Evolutionary conservation across 1,284 basidiomycete species (phyloP).

Genomic region (Cutaneotrichosporon dermatis): DNA sequence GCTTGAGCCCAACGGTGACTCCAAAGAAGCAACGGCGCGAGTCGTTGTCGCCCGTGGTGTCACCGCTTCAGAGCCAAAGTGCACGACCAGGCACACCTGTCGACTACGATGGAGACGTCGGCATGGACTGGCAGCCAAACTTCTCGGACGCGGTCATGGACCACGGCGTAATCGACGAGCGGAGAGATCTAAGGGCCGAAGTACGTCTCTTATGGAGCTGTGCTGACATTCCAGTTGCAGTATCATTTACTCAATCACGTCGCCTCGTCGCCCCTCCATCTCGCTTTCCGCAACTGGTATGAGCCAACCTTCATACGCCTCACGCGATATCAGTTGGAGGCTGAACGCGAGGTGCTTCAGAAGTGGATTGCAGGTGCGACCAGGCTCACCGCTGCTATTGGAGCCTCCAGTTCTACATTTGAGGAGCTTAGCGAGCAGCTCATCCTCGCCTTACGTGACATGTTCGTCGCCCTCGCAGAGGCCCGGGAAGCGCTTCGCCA

Average conservation of each 20-base stretch:
- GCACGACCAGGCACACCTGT: neutral
- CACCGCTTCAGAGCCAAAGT: slow-evolving; percentile 8
- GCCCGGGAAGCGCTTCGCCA: neutral
- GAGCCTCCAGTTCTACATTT: slow-evolving; percentile 11
- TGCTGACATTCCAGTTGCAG: slow-evolving; percentile 23
- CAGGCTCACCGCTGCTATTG: slow-evolving; percentile 8
- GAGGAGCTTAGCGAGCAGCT: slow-evolving; percentile 9
- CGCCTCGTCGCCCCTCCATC: slow-evolving; percentile 21
- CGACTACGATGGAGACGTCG: neutral
- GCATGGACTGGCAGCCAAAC: slow-evolving; percentile 20
- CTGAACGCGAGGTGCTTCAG: neutral
- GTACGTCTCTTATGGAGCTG: slow-evolving; percentile 7
- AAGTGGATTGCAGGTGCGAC: neutral
- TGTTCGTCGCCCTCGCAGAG: slow-evolving; percentile 1
- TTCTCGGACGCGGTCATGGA: neutral
- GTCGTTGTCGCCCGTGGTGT: slow-evolving; percentile 6
- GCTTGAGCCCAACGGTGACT: slow-evolving; percentile 22
- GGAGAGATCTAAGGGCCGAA: slow-evolving; percentile 21
- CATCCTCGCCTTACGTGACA: neutral
- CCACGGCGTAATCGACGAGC: neutral
- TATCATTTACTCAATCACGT: slow-evolving; percentile 36
- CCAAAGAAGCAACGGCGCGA: slow-evolving; percentile 11
- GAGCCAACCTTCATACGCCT: slow-evolving; percentile 33
- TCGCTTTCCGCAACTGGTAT: slow-evolving; percentile 1
- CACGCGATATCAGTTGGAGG: slow-evolving; percentile 3